A percentile compares a stretch with the other conserved stretches of the same genome.
These are phyloP conservation scores for Blechomonas ayalai DNA, from an alignment of 208 protist species.

Conservation along the genomic window DNA sequence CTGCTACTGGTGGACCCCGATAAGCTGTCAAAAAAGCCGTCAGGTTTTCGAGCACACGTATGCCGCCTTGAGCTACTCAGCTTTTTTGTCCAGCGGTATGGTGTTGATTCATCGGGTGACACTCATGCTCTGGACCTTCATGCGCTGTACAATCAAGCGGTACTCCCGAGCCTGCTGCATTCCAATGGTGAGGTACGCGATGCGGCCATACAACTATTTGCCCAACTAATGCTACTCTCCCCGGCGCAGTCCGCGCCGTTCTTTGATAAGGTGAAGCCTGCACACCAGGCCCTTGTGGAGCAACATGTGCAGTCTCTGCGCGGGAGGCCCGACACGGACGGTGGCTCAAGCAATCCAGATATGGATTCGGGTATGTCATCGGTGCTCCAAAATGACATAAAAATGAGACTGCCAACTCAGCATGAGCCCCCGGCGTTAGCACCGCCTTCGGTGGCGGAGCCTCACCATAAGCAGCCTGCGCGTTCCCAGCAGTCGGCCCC, in stretches of 20 bases:
- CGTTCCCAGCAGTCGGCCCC: background rate
- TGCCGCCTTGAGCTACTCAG: constrained; percentile 61
- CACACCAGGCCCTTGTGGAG: constrained; percentile 65
- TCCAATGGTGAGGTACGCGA: constrained; percentile 76
- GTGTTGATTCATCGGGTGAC: constrained; percentile 26
- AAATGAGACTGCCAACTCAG: background rate
- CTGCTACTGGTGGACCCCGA: constrained; percentile 52
- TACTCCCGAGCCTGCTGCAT: constrained; percentile 66
- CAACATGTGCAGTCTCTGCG: constrained; percentile 27
- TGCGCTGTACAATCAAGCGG: constrained; percentile 36
- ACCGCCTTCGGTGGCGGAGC: background rate
- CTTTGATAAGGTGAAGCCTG: constrained; percentile 61
- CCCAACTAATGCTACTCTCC: constrained; percentile 44
- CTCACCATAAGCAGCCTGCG: background rate
- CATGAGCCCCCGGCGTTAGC: background rate
- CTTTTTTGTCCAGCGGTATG: constrained; percentile 66
- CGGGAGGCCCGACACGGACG: background rate
- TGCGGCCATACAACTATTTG: constrained; percentile 57
- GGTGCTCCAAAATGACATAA: background rate
- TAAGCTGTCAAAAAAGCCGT: constrained; percentile 50
- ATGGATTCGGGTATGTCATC: constrained; percentile 9
- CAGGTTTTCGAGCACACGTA: constrained; percentile 41
- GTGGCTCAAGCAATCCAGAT: too few relatives aligned
- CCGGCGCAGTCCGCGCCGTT: constrained; percentile 11
- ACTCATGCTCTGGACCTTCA: constrained; percentile 40